Evolutionary conservation across 108 stramenopile genomes (phyloP).

Genomic region (Aurantiochytrium sp.): DNA sequence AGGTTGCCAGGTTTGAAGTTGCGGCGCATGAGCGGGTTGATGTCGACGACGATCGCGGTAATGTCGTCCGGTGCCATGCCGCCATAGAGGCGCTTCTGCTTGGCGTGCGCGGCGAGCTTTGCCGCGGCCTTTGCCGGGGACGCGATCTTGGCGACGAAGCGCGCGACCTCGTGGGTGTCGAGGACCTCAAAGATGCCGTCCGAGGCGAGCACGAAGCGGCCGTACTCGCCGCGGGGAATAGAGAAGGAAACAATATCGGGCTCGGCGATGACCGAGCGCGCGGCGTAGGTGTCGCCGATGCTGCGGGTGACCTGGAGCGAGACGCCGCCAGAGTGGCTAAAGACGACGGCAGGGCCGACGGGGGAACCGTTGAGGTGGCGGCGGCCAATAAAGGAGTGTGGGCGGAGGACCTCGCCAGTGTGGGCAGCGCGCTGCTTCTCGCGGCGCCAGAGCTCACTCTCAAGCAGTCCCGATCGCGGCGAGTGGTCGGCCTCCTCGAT

Average conservation of each 20-base stretch:
- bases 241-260: conserved; percentile 19
- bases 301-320: background rate
- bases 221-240: background rate
- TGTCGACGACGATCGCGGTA: background rate
- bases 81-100: conserved; percentile 26
- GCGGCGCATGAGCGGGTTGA: conserved; percentile 15
- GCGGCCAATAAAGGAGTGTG: conserved; percentile 14
- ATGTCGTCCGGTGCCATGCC: conserved; percentile 26
- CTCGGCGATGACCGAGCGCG: background rate
- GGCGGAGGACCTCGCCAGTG: background rate
- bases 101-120: conserved; percentile 16
- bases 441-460: conserved; percentile 1
- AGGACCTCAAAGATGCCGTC: conserved; percentile 6
- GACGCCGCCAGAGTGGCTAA: background rate
- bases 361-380: conserved; percentile 3
- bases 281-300: conserved; percentile 22
- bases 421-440: conserved; percentile 2
- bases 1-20: background rate
- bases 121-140: background rate
- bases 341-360: background rate
- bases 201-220: background rate
- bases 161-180: background rate
- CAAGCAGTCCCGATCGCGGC: background rate
- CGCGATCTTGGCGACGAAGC: background rate
- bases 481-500: background rate